Evolutionary conservation across 352 stramenopile genomes (phyloP), one percentile per base, ranked within the genome.

Genomic region (Globisporangium irregulare): DNA sequence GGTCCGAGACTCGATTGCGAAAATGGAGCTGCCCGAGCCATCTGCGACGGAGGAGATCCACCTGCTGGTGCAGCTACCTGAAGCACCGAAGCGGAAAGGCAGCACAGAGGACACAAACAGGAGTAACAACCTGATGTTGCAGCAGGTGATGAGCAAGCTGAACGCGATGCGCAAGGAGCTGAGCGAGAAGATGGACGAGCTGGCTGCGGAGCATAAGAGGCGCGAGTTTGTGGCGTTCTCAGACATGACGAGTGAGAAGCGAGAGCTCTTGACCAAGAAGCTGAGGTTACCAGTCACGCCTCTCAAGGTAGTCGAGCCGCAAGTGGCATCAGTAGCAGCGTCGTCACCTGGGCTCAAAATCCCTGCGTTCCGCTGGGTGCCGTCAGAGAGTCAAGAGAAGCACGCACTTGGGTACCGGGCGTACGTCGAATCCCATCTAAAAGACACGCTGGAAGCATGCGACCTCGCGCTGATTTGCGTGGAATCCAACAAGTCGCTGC

Each of bases 331-430:
- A 22, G 7, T 36, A 6, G 15, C 54, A 24, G 27, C 27, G 36
- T 20, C 27, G 15, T 59, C 54, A 9, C 48, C 48, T 29, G 8
- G 27, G 8, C 18, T 59, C 27, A 59, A 32, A 36, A 48, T 62
- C 24, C 56, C 32, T 14, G 14, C 56, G 9, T 62, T 62, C 32
- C 32, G 36, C 18, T 62, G 56, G 56, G 22, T 50, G 4, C 15
- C 43, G 9, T 15, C 25, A 29, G 56, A 48, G 4, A 18, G 29
- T 43, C 56, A 62, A 32, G 36, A 46, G 56, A 62, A 50, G 9
- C 56, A 62, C 56, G 56, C 56, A 14, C 10, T 22, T 15, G 56
- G 29, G 7, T 73, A 71, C 64, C 22, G 61, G 20, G 56, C 55
- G 24, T 73, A 65, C 46, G 41, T 65, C 18, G 41, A 65, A 27